phyloP scores from a whole-genome alignment of 805 yeast genomes.

The Kregervanrija delftensis region DNA sequence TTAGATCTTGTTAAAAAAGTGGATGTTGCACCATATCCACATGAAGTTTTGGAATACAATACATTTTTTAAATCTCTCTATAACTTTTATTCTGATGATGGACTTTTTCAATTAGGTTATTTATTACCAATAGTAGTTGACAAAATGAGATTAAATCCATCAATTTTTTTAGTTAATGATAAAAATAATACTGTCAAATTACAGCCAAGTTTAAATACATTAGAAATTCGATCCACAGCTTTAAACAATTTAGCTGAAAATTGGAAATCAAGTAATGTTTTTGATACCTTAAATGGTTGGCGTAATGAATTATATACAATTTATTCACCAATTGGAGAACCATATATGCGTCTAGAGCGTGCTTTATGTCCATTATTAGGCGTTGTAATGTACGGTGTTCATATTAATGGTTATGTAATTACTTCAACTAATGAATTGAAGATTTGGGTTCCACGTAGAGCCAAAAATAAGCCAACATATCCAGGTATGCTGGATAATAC shows the following conservation, averaged over 20 bases:
- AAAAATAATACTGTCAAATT: conserved; percentile 24
- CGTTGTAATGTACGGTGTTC: conserved; percentile 85
- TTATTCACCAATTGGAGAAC: conserved; percentile 45
- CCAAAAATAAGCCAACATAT: conserved; percentile 73
- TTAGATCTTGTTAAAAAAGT: conserved; percentile 23
- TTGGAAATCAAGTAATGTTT: conserved; percentile 30
- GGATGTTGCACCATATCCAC: conserved; percentile 27
- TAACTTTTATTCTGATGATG: conserved; percentile 31
- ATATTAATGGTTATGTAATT: conserved; percentile 67
- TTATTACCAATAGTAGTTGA: conserved; percentile 29
- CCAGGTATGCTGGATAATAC: conserved; percentile 92
- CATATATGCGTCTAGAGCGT: conserved; percentile 71
- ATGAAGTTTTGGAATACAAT: conserved; percentile 11
- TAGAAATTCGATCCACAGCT: conserved; percentile 34
- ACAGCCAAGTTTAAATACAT: conserved; percentile 23
- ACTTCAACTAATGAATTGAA: conserved; percentile 35
- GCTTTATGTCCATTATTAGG: conserved; percentile 79
- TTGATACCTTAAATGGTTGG: conserved; percentile 62
- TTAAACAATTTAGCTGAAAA: conserved; percentile 36
- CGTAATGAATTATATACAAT: conserved; percentile 76
- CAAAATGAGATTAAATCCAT: conserved; percentile 17
- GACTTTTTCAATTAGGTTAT: conserved; percentile 31
- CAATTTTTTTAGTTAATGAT: conserved; percentile 23
- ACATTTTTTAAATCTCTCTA: conserved; percentile 21
- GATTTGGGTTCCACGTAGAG: conserved; percentile 82